Percentiles rank a stretch among this genome's conserved stretches.
These are phyloP conservation scores for Penstemon newberryi DNA, from an alignment of 257 asterid species.

Conservation along the genomic window DNA sequence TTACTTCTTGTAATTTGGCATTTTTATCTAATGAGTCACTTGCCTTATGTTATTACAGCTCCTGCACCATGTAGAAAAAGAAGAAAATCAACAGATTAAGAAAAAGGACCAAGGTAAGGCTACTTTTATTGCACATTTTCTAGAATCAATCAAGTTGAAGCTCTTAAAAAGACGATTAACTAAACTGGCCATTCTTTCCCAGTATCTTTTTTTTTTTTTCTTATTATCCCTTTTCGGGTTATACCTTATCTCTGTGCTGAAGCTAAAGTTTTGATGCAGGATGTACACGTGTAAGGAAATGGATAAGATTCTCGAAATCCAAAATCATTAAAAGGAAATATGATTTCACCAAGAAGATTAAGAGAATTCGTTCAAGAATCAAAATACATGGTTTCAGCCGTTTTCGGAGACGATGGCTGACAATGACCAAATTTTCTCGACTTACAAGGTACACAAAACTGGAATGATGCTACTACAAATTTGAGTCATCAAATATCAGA, in stretches of 20 bases:
- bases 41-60: slow-evolving; percentile 48
- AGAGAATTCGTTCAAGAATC: slow-evolving; percentile 64
- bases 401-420: slow-evolving; percentile 55
- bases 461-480: slow-evolving; percentile 18
- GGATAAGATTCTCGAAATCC: slow-evolving; percentile 56
- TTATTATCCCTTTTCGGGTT: neutral
- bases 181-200: neutral
- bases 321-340: slow-evolving; percentile 44
- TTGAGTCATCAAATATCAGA: too few species aligned
- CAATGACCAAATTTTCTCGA: slow-evolving; percentile 56
- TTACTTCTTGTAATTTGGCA: neutral
- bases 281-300: slow-evolving; percentile 41
- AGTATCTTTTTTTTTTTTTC: neutral
- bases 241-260: neutral
- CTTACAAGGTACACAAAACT: slow-evolving; percentile 55
- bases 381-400: slow-evolving; percentile 62
- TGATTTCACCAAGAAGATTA: slow-evolving; percentile 49
- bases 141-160: neutral
- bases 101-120: slow-evolving; percentile 43
- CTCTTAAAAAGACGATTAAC: neutral
- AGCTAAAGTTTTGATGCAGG: slow-evolving; percentile 44
- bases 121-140: slow-evolving; percentile 9
- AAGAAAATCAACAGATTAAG: slow-evolving; percentile 44
- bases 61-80: slow-evolving; percentile 36
- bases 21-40: slow-evolving; percentile 11